Base-by-base conservation (phyloP, 2,329 filamentous ascomycete species). In the Escovopsis sp. region DNA sequence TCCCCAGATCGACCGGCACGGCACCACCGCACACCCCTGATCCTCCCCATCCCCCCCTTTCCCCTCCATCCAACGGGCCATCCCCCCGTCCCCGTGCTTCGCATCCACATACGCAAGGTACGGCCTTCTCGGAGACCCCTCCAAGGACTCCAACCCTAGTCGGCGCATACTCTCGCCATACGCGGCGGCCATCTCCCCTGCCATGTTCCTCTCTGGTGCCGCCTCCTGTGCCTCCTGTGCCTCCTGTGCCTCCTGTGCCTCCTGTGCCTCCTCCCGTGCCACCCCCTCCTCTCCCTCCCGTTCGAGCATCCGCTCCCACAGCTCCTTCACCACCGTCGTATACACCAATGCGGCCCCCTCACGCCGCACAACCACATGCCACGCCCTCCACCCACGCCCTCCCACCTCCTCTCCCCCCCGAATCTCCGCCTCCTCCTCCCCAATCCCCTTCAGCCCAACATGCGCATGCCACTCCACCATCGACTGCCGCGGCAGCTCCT, bases 381-480 rank as follows among this genome's bases (percentile, higher is more conserved):
- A 56, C 16, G 43, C 44, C 14, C 39, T 46, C 52, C 55, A 58
- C 5, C 43, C 45, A 2, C 36, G 36, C 3, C 23, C 19, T 12
- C 37, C 39, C 8, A 43, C 34, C 26, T 50, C 40, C 9, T 38
- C 33, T 16, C 42, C 36, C 17, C 36, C 38, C 10, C 45, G 29
- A 31, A 53, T 42, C 39, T 53, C 49, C 23, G 48, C 47, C 4
- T 44, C 48, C 12, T 46, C 38, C 33, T 54, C 47, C 4, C 44
- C 40, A 4, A 61, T 40, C 17, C 43, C 38, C 9, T 54, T 53
- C 6, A 80, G 54, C 0, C 83, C 81, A 3, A 72, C 51, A 38
- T 79, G 70, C 1, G 68, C 77, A 45, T 83, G 79, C 87, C 88
- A 98, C 60, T 98, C 90, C 10, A 94, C 72, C 27, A 66, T 65